Evolutionary conservation across 2,329 filamentous ascomycete species (phyloP).

Genomic region (Fusarium floridanum): DNA sequence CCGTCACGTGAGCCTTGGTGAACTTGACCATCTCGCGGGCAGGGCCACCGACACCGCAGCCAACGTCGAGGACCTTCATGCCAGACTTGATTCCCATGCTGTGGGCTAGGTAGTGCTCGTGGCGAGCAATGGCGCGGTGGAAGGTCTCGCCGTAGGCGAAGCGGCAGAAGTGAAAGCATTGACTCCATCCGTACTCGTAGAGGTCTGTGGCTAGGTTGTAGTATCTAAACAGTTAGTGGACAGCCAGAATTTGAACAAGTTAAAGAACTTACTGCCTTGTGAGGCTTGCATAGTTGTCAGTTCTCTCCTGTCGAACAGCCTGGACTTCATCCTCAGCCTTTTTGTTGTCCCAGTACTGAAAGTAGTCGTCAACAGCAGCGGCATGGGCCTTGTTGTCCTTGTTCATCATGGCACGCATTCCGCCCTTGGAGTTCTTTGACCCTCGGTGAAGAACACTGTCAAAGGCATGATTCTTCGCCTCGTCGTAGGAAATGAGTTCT

Average conservation of each 20-base stretch:
- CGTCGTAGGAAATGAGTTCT: slow-evolving; percentile 81
- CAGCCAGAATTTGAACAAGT: rapidly evolving
- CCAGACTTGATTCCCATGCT: slow-evolving; percentile 83
- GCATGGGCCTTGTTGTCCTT: slow-evolving; percentile 81
- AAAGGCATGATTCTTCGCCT: slow-evolving; percentile 84
- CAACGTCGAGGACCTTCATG: slow-evolving; percentile 93
- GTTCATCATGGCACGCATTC: slow-evolving; percentile 82
- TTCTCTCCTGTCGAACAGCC: slow-evolving; percentile 73
- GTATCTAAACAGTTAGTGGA: slow-evolving; percentile 67
- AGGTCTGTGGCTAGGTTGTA: slow-evolving; percentile 93
- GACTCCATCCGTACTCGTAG: slow-evolving; percentile 95
- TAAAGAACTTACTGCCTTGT: slow-evolving; percentile 79
- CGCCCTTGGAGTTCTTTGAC: slow-evolving; percentile 74
- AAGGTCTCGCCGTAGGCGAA: slow-evolving; percentile 89
- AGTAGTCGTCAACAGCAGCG: slow-evolving; percentile 85
- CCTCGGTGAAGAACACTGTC: slow-evolving; percentile 82
- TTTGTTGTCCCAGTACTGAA: slow-evolving; percentile 93
- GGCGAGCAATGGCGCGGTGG: slow-evolving; percentile 88
- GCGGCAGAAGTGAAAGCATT: slow-evolving; percentile 95
- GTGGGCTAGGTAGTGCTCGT: slow-evolving; percentile 94
- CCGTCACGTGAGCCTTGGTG: slow-evolving; percentile 84
- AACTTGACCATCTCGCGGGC: slow-evolving; percentile 95
- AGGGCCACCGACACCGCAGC: slow-evolving; percentile 94
- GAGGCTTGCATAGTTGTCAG: slow-evolving; percentile 87
- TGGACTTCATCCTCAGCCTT: slow-evolving; percentile 79